These are phyloP conservation scores for Aspergillus pseudoterreus DNA, from an alignment of 2,329 filamentous ascomycete genomes.

Conservation along the genomic window DNA sequence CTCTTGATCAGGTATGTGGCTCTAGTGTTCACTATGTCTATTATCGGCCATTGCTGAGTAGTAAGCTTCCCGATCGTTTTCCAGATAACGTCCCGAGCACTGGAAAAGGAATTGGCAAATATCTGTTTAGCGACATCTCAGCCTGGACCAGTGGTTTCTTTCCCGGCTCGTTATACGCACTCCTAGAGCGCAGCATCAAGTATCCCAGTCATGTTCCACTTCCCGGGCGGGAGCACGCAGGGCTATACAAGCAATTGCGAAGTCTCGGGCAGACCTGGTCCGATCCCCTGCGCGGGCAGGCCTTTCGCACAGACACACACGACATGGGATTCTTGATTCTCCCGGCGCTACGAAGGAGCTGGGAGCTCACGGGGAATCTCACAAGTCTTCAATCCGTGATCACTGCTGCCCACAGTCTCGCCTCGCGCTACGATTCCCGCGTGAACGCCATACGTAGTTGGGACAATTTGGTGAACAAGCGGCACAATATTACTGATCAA, in stretches of 20 bases:
- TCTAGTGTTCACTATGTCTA: neutral
- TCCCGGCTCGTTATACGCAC: slow-evolving; percentile 13
- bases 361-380: slow-evolving; percentile 40
- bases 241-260: slow-evolving; percentile 5
- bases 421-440: slow-evolving; percentile 33
- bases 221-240: neutral
- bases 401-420: slow-evolving; percentile 22
- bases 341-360: slow-evolving; percentile 46
- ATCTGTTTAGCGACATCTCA: slow-evolving; percentile 11
- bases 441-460: slow-evolving; percentile 38
- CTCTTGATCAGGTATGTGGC: neutral
- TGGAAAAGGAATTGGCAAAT: slow-evolving; percentile 6
- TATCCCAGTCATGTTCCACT: slow-evolving; percentile 4
- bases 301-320: slow-evolving; percentile 48
- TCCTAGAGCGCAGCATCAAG: slow-evolving; percentile 14
- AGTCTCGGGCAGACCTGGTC: slow-evolving; percentile 13
- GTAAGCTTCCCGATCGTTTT: slow-evolving; percentile 1
- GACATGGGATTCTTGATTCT: slow-evolving; percentile 54
- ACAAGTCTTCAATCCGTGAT: slow-evolving; percentile 10
- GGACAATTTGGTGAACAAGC: slow-evolving; percentile 5
- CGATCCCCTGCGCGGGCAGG: slow-evolving; percentile 13
- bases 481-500: neutral
- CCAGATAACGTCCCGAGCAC: slow-evolving; percentile 10
- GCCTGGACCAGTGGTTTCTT: slow-evolving; percentile 26
- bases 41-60: neutral